phyloP scores from a whole-genome alignment of 257 asterid species.

The Lavandula angustifolia region DNA sequence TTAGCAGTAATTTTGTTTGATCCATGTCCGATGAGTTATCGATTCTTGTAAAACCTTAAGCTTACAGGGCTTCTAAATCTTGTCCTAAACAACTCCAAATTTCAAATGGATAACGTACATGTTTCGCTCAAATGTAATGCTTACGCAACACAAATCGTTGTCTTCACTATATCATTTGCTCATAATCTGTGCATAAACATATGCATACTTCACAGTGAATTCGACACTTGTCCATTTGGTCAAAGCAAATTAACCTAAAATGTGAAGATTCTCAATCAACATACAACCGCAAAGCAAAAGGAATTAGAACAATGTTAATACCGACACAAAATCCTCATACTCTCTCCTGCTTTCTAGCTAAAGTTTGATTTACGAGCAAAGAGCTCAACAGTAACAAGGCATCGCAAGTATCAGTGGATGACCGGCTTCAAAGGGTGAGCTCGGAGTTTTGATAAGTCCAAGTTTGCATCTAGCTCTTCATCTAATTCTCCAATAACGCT shows the following conservation, averaged over 20 bases:
- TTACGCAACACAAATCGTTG: too few species aligned
- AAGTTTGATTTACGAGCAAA: constrained; percentile 27
- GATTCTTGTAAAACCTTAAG: constrained; percentile 10
- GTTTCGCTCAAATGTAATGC: too few species aligned
- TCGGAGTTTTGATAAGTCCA: constrained; percentile 85
- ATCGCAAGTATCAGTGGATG: constrained; percentile 57
- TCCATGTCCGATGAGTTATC: not conserved
- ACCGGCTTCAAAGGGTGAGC: constrained; percentile 97
- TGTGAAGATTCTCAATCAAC: constrained; percentile 3
- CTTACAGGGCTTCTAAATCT: not conserved
- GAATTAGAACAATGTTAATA: constrained; percentile 13
- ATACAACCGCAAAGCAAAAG: constrained; percentile 25
- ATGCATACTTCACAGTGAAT: not conserved
- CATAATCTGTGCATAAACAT: too few species aligned
- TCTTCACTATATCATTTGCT: too few species aligned
- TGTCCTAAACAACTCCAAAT: not conserved
- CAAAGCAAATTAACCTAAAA: not conserved
- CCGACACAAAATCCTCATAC: constrained; percentile 29
- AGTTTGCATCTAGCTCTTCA: constrained; percentile 84
- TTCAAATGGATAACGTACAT: too few species aligned
- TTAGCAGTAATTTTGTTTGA: not conserved
- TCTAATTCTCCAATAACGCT: constrained; percentile 93
- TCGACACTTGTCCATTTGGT: not conserved
- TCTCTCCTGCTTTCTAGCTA: constrained; percentile 10
- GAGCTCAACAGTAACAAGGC: constrained; percentile 28